phyloP scores from a whole-genome alignment of 2,329 filamentous ascomycete genomes.

The Paracoccidioides lutzii region DNA sequence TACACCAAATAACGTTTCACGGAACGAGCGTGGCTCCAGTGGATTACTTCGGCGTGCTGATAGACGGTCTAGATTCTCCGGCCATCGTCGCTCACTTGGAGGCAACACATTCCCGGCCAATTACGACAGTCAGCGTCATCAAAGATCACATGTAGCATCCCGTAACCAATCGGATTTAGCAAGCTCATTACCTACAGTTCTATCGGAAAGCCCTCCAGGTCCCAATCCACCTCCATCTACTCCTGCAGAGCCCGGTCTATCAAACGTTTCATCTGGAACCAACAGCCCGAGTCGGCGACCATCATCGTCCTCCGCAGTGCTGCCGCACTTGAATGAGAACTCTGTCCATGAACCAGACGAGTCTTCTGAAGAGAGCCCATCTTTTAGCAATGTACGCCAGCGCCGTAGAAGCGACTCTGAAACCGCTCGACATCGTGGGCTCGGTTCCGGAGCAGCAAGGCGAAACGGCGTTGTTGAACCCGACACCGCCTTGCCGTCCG shows the following conservation, averaged over 20 bases:
- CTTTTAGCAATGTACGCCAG: constrained; percentile 35
- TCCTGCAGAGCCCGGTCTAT: constrained; percentile 46
- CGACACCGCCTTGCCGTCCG: constrained; percentile 35
- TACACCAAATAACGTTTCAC: constrained; percentile 30
- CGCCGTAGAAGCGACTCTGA: constrained; percentile 48
- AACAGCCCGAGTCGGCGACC: constrained; percentile 37
- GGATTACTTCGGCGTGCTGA: constrained; percentile 42
- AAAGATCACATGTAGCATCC: constrained; percentile 26
- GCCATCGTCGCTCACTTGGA: constrained; percentile 42
- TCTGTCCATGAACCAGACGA: constrained; percentile 24
- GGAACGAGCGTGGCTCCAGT: constrained; percentile 33
- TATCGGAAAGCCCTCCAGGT: constrained; percentile 45
- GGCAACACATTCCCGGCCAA: constrained; percentile 36
- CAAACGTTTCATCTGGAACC: constrained; percentile 40
- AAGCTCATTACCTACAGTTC: constrained; percentile 30
- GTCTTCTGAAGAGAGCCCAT: constrained; percentile 31
- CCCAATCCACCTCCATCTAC: constrained; percentile 51
- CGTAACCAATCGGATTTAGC: constrained; percentile 19
- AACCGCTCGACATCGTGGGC: constrained; percentile 41
- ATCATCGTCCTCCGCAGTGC: constrained; percentile 34
- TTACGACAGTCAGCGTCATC: constrained; percentile 42
- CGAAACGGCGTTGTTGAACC: constrained; percentile 53
- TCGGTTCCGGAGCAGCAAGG: constrained; percentile 49
- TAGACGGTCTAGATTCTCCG: constrained; percentile 42
- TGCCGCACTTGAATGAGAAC: constrained; percentile 30